These are phyloP conservation scores for Acacia melanoxylon DNA, from an alignment of 306 rosid genomes.

Conservation along the genomic window DNA sequence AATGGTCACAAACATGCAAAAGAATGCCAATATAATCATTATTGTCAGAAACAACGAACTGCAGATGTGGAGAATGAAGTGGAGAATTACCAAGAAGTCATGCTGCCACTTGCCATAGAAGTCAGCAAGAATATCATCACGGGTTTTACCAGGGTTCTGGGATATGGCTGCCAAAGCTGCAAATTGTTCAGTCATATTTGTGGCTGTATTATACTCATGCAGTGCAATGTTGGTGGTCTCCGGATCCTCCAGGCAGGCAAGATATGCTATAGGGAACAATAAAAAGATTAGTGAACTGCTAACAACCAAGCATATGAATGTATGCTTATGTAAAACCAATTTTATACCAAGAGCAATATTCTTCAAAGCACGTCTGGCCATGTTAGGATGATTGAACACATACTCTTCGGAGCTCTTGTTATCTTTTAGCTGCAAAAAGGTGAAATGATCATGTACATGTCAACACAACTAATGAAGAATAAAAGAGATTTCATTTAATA, in stretches of 20 bases:
- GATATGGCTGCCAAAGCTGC: slow-evolving; percentile 90
- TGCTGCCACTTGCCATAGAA: slow-evolving; percentile 90
- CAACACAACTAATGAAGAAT: slow-evolving; percentile 13
- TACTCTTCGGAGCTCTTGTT: slow-evolving; percentile 76
- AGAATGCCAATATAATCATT: background rate
- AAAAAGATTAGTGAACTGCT: slow-evolving; percentile 13
- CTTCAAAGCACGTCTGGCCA: slow-evolving; percentile 96
- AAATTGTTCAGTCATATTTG: slow-evolving; percentile 98
- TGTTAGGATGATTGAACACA: slow-evolving; percentile 64
- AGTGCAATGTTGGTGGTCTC: slow-evolving; percentile 52
- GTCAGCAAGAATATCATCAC: slow-evolving; percentile 82
- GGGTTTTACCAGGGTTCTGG: slow-evolving; percentile 84
- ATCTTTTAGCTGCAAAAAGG: slow-evolving; percentile 61
- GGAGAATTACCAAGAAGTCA: slow-evolving; percentile 72
- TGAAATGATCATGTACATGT: background rate
- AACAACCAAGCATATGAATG: slow-evolving; percentile 26
- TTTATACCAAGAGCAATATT: slow-evolving; percentile 78
- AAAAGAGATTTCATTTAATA: slow-evolving; percentile 22
- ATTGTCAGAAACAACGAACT: too few species aligned
- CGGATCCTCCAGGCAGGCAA: slow-evolving; percentile 69
- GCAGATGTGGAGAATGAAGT: background rate
- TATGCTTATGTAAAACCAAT: slow-evolving; percentile 15
- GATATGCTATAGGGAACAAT: slow-evolving; percentile 66
- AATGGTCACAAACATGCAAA: background rate
- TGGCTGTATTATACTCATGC: slow-evolving; percentile 73